Conservation (phyloP, 371 early-diverging fungal species). For the Mortierella sp. region DNA sequence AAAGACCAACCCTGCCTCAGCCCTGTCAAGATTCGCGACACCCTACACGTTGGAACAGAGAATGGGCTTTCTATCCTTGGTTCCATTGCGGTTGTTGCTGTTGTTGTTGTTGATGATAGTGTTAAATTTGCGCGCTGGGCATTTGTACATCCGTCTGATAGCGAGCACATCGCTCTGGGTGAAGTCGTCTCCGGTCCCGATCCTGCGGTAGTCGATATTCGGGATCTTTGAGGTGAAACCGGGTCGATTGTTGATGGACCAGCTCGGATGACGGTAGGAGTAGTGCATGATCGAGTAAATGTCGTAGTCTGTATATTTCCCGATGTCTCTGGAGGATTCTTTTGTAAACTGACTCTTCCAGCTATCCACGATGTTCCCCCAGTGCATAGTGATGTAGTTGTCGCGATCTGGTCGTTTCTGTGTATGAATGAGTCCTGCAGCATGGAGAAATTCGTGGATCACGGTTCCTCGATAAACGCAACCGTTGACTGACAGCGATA, state of each 20-base stretch:
- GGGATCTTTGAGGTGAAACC: constrained; percentile 25
- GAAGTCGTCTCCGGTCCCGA: constrained; percentile 29
- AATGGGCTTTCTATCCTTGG: constrained; percentile 17
- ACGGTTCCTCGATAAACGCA: constrained; percentile 26
- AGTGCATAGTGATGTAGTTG: constrained; percentile 32
- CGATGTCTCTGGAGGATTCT: constrained; percentile 22
- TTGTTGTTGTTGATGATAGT: constrained; percentile 13
- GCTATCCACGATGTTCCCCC: constrained; percentile 24
- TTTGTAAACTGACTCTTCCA: constrained; percentile 34
- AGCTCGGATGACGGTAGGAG: constrained; percentile 20
- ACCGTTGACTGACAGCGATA: constrained; percentile 25
- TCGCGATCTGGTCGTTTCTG: constrained; percentile 37
- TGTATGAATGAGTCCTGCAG: constrained; percentile 35
- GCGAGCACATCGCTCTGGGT: constrained; percentile 25
- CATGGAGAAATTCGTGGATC: constrained; percentile 33
- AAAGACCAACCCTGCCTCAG: constrained; percentile 14
- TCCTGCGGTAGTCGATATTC: constrained; percentile 26
- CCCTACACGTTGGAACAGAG: constrained; percentile 26
- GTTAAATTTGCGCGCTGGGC: constrained; percentile 23
- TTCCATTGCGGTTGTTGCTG: constrained; percentile 27
- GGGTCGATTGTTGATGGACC: constrained; percentile 34
- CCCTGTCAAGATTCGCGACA: constrained; percentile 16
- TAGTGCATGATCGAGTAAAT: constrained; percentile 39
- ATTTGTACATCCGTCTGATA: constrained; percentile 27
- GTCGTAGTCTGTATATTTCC: constrained; percentile 30